phyloP scores from a whole-genome alignment of 208 protist species.

The Lotmaria passim region DNA sequence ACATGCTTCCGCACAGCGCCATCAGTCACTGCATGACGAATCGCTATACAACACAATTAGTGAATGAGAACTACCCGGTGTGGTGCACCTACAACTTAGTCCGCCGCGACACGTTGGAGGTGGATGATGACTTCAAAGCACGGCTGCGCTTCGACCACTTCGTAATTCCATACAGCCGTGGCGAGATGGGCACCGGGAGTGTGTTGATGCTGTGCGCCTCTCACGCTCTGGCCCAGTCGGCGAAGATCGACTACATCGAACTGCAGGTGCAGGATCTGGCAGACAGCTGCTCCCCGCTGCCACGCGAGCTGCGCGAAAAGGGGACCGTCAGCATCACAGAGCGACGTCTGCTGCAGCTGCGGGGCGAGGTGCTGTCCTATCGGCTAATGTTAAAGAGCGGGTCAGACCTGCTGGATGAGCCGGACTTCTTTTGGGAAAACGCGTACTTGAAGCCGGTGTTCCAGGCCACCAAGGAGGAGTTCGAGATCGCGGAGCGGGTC shows the following conservation, averaged over 20 bases:
- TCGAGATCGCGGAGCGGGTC: conserved; percentile 65
- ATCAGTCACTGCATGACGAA: conserved; percentile 65
- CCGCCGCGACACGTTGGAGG: conserved; percentile 55
- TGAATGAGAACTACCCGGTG: conserved; percentile 81
- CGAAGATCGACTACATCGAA: conserved; percentile 86
- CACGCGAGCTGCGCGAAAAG: conserved; percentile 64
- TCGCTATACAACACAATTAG: conserved; percentile 67
- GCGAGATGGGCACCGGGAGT: conserved; percentile 58
- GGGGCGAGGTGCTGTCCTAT: conserved; percentile 76
- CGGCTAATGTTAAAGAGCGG: conserved; percentile 83
- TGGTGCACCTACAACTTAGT: conserved; percentile 82
- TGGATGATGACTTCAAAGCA: conserved; percentile 71
- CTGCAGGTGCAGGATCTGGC: conserved; percentile 73
- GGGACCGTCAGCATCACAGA: conserved; percentile 71
- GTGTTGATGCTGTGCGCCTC: conserved; percentile 74
- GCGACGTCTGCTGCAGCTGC: conserved; percentile 64
- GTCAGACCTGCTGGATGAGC: conserved; percentile 81
- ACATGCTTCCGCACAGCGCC: conserved; percentile 73
- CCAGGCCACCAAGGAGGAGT: conserved; percentile 76
- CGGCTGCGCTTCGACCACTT: conserved; percentile 77
- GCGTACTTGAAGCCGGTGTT: conserved; percentile 82
- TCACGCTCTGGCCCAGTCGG: conserved; percentile 79
- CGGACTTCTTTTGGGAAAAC: conserved; percentile 87
- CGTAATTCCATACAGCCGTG: conserved; percentile 67
- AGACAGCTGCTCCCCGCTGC: conserved; percentile 72